These are phyloP conservation scores for Magnolia officinalis DNA, from an alignment of 164 flowering plant species.

Conservation along the genomic window DNA sequence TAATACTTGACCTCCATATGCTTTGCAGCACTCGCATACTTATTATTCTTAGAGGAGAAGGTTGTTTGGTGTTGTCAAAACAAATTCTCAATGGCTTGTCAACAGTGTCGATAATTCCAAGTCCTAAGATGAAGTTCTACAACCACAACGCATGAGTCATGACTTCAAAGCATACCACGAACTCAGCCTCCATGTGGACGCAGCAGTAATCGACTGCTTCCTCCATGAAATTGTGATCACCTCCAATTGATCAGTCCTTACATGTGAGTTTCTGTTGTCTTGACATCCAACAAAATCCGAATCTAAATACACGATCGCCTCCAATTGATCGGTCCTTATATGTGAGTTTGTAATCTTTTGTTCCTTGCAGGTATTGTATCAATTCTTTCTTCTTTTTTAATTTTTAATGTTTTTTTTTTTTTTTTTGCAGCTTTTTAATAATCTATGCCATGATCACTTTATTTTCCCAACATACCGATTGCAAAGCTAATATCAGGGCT, in stretches of 20 bases:
- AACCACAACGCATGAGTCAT: neutral
- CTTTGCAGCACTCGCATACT: neutral
- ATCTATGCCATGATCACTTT: neutral
- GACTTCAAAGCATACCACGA: neutral
- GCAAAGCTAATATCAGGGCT: neutral
- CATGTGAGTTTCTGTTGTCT: neutral
- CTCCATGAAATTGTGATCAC: neutral
- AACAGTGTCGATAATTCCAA: neutral
- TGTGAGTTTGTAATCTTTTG: neutral
- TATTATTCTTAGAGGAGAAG: neutral
- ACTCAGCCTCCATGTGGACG: neutral
- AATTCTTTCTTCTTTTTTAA: neutral
- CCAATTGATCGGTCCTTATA: neutral
- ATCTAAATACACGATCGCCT: neutral
- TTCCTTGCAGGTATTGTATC: neutral
- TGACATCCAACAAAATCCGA: neutral
- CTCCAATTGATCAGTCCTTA: neutral
- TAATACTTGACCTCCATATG: neutral
- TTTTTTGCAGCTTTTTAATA: neutral
- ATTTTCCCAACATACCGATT: neutral
- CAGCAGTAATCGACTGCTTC: neutral
- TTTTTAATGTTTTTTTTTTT: no score
- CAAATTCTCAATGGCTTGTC: neutral
- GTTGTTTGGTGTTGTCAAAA: neutral
- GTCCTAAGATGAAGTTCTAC: neutral